Base-by-base conservation (phyloP, 2,329 filamentous ascomycete species). In the Cadophora malorum region DNA sequence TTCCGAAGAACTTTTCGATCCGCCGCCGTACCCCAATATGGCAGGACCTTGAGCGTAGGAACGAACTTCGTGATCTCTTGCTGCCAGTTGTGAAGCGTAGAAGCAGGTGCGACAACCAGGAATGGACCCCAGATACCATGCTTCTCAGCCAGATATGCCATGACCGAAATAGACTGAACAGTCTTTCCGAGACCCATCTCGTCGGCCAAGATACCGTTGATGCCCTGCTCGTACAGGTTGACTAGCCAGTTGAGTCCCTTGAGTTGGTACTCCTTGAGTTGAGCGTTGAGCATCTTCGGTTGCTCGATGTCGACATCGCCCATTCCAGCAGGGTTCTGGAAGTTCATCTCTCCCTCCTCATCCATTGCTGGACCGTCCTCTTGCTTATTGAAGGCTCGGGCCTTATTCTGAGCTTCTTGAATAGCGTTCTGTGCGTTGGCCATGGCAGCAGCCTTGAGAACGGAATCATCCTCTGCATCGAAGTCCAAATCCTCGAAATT, bases 171-270 rank as follows among this genome's bases (percentile, higher is more conserved):
- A 25, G 95, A 98, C 82, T 99, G 96, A 6, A 99, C 93, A 23
- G 96, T 99, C 82, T 99, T 99, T 79, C 96, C 96, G 28, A 99
- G 92, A 88, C 96, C 96, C 96, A 99, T 99, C 82, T 99, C 96
- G 79, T 99, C 96, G 72, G 96, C 96, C 71, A 99, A 84, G 75
- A 99, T 99, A 81, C 95, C 95, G 82, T 98, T 98, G 91, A 99
- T 99, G 79, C 96, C 96, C 80, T 99, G 96, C 80, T 99, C 96
- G 83, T 99, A 99, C 73, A 99, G 81, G 79, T 99, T 98, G 83
- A 97, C 96, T 65, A 99, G 88, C 96, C 96, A 99, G 79, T 98
- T 99, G 79, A 99, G 91, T 81, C 96, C 96, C 84, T 99, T 99
- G 79, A 99, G 84, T 83, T 99, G 96, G 81, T 99, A 99, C 79